These are phyloP conservation scores for Lactarius indigo DNA, from an alignment of 768 basidiomycete genomes.

Conservation along the genomic window DNA sequence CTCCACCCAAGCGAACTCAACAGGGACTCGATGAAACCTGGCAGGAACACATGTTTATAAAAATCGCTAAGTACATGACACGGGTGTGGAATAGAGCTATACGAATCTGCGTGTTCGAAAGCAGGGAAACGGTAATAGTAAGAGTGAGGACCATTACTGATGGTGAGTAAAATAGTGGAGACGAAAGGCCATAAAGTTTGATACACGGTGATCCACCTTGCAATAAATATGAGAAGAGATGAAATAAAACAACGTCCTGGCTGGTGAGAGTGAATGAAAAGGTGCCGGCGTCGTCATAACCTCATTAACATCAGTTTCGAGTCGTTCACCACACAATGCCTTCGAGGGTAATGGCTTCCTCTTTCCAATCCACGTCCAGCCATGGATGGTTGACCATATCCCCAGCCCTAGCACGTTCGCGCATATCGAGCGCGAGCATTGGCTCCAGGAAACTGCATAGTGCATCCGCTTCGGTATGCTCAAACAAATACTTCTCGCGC, in stretches of 20 bases:
- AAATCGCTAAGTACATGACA: conserved; percentile 7
- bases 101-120: conserved; percentile 5
- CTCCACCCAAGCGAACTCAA: not conserved
- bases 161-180: conserved; percentile 6
- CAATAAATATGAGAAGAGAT: not conserved
- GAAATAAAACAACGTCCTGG: not conserved
- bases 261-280: not conserved
- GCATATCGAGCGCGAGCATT: conserved; percentile 71
- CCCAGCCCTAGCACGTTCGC: conserved; percentile 62
- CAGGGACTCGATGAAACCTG: not conserved
- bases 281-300: conserved; percentile 10
- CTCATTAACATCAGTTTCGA: conserved; percentile 1
- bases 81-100: conserved; percentile 8
- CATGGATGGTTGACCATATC: conserved; percentile 76
- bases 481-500: conserved; percentile 82
- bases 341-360: conserved; percentile 31
- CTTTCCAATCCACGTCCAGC: conserved; percentile 44
- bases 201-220: not conserved
- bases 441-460: conserved; percentile 69
- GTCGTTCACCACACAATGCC: conserved; percentile 33
- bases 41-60: not conserved
- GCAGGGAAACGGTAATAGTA: conserved; percentile 14
- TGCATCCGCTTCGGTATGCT: conserved; percentile 50
- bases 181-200: not conserved
- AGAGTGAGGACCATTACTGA: conserved; percentile 13